These are phyloP conservation scores for Trichomonascaceae sp. DNA, from an alignment of 1,139 yeast species.

Conservation along the genomic window DNA sequence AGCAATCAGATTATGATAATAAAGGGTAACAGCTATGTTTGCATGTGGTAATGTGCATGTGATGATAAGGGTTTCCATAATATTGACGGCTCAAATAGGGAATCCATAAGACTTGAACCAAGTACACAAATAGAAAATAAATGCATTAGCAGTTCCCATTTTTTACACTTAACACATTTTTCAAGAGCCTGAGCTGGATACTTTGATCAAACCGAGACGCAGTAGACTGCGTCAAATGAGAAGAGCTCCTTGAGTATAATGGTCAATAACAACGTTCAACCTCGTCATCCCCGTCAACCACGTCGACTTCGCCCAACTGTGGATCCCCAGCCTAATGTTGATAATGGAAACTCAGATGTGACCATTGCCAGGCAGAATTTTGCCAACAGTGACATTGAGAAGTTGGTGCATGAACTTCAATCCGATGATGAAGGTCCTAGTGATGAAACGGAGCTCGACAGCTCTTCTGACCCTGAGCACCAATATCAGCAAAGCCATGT, in stretches of 20 bases:
- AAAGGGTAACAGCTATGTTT: not conserved
- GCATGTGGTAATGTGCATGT: not conserved
- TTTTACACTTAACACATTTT: not conserved
- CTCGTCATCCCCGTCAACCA: not conserved
- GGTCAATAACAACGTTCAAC: not conserved
- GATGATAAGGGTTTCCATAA: not conserved
- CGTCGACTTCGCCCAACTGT: not conserved
- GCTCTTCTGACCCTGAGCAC: constrained; percentile 29
- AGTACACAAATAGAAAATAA: not conserved
- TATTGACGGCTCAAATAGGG: not conserved
- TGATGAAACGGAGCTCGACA: constrained; percentile 43
- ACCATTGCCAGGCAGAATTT: not conserved
- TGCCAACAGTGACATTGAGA: constrained; percentile 83
- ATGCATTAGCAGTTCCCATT: not conserved
- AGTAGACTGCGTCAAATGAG: not conserved
- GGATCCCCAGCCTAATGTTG: not conserved
- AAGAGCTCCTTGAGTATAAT: not conserved
- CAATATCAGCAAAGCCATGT: constrained; percentile 33
- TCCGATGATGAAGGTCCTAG: constrained; percentile 61
- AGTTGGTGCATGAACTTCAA: constrained; percentile 82
- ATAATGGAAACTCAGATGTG: not conserved
- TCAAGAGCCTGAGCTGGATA: not conserved
- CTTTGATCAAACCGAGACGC: not conserved
- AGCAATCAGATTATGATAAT: not conserved
- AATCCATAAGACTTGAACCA: not conserved